phyloP scores from a whole-genome alignment of 768 basidiomycete genomes.

The Pleurotus djamor region DNA sequence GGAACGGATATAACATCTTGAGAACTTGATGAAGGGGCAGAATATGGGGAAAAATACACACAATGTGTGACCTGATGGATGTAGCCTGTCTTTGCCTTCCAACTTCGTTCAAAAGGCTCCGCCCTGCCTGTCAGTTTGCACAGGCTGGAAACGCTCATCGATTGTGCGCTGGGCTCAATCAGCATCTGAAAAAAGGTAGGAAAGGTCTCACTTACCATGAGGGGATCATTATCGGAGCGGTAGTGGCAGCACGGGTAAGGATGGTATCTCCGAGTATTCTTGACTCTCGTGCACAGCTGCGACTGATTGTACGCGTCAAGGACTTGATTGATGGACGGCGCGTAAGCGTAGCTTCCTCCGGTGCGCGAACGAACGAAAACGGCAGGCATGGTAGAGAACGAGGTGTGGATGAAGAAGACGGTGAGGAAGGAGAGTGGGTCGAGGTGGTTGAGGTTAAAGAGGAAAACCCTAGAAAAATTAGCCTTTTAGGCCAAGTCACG shows the following conservation, averaged over 20 bases:
- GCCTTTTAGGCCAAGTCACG: background rate
- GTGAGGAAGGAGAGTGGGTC: background rate
- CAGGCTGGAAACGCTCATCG: background rate
- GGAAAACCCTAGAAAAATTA: background rate
- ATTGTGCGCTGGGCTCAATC: background rate
- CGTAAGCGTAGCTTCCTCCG: background rate
- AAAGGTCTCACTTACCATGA: background rate
- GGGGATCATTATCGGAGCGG: background rate
- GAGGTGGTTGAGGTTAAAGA: background rate
- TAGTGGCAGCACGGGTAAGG: background rate
- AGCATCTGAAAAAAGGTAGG: background rate
- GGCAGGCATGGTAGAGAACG: constrained; percentile 10
- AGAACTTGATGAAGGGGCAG: too few species aligned
- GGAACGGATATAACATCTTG: too few species aligned
- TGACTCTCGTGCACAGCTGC: background rate
- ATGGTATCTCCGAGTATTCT: background rate
- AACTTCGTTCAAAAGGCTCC: too few species aligned
- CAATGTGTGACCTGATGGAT: too few species aligned
- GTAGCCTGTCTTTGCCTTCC: too few species aligned
- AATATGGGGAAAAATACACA: too few species aligned
- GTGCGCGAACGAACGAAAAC: constrained; percentile 5
- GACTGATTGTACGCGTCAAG: background rate
- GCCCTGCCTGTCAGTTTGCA: background rate
- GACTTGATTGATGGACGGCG: background rate
- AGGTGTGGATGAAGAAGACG: background rate